A percentile compares a stretch with the other conserved stretches of the same genome.
These are phyloP conservation scores for Cryptosporidium baileyi DNA, from an alignment of 169 alveolate genomes.

Conservation along the genomic window DNA sequence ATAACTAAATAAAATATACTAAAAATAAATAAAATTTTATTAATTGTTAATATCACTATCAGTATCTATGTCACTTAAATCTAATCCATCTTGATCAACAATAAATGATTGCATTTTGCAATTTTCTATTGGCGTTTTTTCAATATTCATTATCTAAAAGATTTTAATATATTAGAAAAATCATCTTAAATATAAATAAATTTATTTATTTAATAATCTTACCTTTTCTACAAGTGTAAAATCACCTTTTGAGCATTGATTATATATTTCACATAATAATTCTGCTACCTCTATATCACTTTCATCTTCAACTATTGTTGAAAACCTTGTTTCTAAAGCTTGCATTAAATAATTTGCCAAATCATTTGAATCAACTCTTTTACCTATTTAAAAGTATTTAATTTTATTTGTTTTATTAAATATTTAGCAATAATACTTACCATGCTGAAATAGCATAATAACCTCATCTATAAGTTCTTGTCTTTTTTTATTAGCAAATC, in stretches of 20 bases:
- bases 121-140: constrained; percentile 23
- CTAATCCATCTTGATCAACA: constrained; percentile 29
- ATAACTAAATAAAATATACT: no score
- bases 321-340: constrained; percentile 41
- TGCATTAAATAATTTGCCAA: constrained; percentile 43
- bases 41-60: neutral
- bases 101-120: constrained; percentile 63
- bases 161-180: neutral
- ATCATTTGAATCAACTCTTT: constrained; percentile 12
- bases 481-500: constrained; percentile 23
- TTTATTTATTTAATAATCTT: neutral
- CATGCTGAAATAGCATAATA: constrained; percentile 35
- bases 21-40: no score
- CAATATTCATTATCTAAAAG: constrained; percentile 40
- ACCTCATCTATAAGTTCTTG: constrained; percentile 52
- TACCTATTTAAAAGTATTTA: neutral
- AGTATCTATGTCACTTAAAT: constrained; percentile 60
- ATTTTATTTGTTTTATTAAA: neutral
- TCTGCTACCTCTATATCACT: constrained; percentile 59
- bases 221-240: constrained; percentile 37
- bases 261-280: constrained; percentile 41
- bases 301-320: constrained; percentile 49
- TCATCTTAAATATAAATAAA: neutral
- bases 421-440: neutral
- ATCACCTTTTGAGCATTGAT: constrained; percentile 40